Evolutionary conservation across 1,139 yeast species (phyloP).

Genomic region (Yueomyces sp.): DNA sequence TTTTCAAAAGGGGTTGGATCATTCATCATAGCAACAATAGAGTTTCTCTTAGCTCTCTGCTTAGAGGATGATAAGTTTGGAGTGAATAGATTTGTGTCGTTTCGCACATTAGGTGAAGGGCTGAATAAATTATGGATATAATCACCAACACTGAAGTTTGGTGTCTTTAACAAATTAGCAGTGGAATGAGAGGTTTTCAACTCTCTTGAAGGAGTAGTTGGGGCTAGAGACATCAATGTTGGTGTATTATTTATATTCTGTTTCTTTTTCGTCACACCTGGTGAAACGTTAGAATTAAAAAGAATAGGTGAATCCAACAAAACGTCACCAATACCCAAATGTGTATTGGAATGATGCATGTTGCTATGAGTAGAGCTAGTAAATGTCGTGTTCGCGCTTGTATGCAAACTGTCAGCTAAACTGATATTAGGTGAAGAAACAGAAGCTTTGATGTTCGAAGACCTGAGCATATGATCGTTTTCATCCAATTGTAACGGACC

Average conservation of each 20-base stretch:
- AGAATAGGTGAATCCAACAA: constrained; percentile 21
- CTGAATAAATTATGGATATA: constrained; percentile 24
- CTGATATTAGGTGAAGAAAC: constrained; percentile 14
- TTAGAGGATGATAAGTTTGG: neutral
- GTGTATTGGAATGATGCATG: neutral
- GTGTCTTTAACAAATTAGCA: constrained; percentile 16
- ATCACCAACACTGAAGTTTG: constrained; percentile 25
- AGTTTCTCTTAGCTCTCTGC: neutral
- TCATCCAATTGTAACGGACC: constrained; percentile 1
- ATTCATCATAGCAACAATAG: no score
- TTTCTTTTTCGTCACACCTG: constrained; percentile 1
- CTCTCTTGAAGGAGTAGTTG: constrained; percentile 20
- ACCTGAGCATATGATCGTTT: constrained; percentile 16
- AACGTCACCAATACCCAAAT: constrained; percentile 7
- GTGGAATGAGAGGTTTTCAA: constrained; percentile 5
- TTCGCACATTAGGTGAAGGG: constrained; percentile 18
- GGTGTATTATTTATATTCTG: neutral
- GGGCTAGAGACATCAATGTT: constrained; percentile 1
- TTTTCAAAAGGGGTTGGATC: no score
- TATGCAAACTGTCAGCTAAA: neutral
- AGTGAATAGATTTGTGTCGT: neutral
- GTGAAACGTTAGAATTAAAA: constrained; percentile 8
- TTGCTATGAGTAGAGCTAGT: neutral
- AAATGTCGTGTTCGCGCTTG: neutral
- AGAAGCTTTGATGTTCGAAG: constrained; percentile 19